These are phyloP conservation scores for Catunica adiposa DNA, from an alignment of 2,329 filamentous ascomycete species.

Conservation along the genomic window DNA sequence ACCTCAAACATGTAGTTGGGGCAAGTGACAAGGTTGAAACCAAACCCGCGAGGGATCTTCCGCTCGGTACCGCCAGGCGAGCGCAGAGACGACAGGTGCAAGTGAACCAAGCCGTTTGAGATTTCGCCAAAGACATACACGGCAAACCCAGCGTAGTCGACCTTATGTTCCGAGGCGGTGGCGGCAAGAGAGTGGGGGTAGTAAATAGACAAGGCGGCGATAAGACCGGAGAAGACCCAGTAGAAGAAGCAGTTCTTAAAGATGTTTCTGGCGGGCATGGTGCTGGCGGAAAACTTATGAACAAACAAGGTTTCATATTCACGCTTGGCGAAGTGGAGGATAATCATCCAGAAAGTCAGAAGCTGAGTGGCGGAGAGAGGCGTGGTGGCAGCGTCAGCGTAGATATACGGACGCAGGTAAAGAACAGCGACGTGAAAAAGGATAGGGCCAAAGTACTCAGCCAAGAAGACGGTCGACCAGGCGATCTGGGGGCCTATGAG, in stretches of 20 bases:
- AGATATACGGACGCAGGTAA: slow-evolving; percentile 50
- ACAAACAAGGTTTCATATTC: slow-evolving; percentile 89
- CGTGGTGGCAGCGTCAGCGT: slow-evolving; percentile 28
- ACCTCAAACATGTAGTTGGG: slow-evolving; percentile 96
- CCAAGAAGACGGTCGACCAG: slow-evolving; percentile 86
- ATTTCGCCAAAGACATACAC: slow-evolving; percentile 66
- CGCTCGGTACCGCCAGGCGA: slow-evolving; percentile 67
- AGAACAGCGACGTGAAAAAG: slow-evolving; percentile 66
- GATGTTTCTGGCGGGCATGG: slow-evolving; percentile 82
- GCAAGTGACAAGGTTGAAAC: slow-evolving; percentile 77
- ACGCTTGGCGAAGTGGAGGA: slow-evolving; percentile 81
- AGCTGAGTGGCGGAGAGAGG: slow-evolving; percentile 51
- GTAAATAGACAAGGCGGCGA: slow-evolving; percentile 77
- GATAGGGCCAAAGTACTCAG: slow-evolving; percentile 88
- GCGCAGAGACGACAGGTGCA: slow-evolving; percentile 61
- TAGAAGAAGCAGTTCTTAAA: slow-evolving; percentile 94
- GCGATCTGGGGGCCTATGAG: slow-evolving; percentile 62
- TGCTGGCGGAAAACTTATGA: slow-evolving; percentile 86
- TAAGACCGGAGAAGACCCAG: slow-evolving; percentile 67
- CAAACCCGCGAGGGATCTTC: slow-evolving; percentile 72
- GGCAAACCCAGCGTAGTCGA: slow-evolving; percentile 52
- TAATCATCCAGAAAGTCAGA: slow-evolving; percentile 56
- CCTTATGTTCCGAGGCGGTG: slow-evolving; percentile 26
- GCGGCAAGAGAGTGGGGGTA: slow-evolving; percentile 54
- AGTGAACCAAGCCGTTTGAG: slow-evolving; percentile 64